A percentile compares a stretch with the other conserved stretches of the same genome.
Conservation (phyloP, 768 basidiomycete genomes). For the Floccularia luteovirens region DNA sequence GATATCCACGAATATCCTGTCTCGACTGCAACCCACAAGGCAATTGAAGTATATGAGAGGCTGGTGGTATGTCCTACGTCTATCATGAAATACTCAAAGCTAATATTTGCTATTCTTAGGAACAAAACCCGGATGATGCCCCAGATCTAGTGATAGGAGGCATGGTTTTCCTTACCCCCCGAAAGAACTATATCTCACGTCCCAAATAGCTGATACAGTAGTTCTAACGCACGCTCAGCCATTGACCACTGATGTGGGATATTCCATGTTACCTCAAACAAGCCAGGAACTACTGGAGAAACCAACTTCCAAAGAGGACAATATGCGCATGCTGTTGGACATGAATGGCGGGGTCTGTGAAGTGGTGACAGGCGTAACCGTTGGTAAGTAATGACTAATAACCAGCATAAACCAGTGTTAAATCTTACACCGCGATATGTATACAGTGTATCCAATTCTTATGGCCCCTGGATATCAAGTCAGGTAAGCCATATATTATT, state of each 20-base stretch:
- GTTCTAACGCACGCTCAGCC: conserved; percentile 77
- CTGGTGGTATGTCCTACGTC: conserved; percentile 18
- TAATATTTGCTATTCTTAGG: conserved; percentile 61
- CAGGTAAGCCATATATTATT: conserved; percentile 32
- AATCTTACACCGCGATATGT: no score
- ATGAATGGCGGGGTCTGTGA: conserved; percentile 84
- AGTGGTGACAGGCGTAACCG: conserved; percentile 84
- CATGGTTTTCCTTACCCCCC: conserved; percentile 4
- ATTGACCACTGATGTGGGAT: conserved; percentile 46
- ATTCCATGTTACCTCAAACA: conserved; percentile 40
- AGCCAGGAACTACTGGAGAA: conserved; percentile 86
- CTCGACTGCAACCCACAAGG: conserved; percentile 28
- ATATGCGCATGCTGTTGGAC: conserved; percentile 81
- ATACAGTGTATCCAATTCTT: conserved; percentile 64
- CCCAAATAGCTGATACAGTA: conserved; percentile 78
- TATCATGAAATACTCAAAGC: conserved; percentile 48
- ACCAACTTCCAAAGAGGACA: conserved; percentile 69
- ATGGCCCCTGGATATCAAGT: conserved; percentile 70
- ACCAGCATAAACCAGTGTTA: no score
- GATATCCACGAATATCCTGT: conserved; percentile 38
- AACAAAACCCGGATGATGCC: conserved; percentile 23
- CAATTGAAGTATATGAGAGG: conserved; percentile 27
- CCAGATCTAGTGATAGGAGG: conserved; percentile 63
- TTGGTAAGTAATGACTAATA: conserved; percentile 48
- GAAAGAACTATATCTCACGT: no score